Base-by-base conservation (phyloP, 257 asterid genomes). In the Parsonsia alboflavescens region DNA sequence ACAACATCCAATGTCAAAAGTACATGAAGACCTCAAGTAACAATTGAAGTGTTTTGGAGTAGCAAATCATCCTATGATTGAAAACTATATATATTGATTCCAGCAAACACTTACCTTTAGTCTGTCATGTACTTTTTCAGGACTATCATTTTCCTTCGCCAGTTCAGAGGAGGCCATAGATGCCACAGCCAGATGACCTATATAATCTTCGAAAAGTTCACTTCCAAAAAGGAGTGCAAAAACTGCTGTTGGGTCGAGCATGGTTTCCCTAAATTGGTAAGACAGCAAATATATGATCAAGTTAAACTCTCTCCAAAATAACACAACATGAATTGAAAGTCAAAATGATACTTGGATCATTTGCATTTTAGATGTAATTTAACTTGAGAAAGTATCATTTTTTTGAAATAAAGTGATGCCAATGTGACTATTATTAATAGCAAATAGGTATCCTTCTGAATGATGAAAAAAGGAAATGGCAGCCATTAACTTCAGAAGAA, bases 171-270 rank as follows among this genome's bases (percentile, higher is more conserved):
- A 91, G 63, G 97, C 96, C 98, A 91, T 88, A 75, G 96, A 89
- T 77, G 98, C 92, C 73, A 93, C 89, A 3, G 95, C 83, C 58
- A 88, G 81, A 84, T 93, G 97, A 26, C 98, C 98, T 13, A 91
- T 73, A 22, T 89, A 93, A 73, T 93, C 97, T 78, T 93, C 98
- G 62, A 93, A 93, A 13, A 91, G 91, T 80, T 93, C 97, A 74
- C 98, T 93, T 75, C 98, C 98, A 68, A 93, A 93, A 24, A 93
- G 98, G 68, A 91, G 89, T 10, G 98, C 96, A 58, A 91, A 93
- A 49, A 93, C 96, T 50, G 98, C 91, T 12, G 98, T 91, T 4
- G 98, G 96, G 80, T 93, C 97, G 41, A 93, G 92, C 95, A 93
- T 91, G 56, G 88, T 82, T 68, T 91, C 97, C 87, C 98, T 93